Base-by-base conservation (phyloP, 2,329 filamentous ascomycete species). In the Neopestalotiopsis sp. region DNA sequence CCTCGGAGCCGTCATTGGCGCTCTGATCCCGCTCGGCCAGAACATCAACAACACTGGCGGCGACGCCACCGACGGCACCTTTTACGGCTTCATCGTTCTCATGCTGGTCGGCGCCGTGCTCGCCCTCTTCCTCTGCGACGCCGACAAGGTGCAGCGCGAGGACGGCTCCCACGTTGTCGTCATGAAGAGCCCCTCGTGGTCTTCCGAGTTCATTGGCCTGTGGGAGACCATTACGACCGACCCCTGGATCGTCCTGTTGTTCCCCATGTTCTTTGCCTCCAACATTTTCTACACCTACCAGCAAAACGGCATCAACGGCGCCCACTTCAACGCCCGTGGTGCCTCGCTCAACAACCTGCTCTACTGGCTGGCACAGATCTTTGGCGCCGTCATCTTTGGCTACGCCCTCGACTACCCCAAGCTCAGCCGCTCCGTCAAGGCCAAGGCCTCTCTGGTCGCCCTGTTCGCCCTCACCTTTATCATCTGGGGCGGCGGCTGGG, bases 211-310 rank as follows among this genome's bases (percentile, higher is more conserved):
- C 65, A 69, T 87, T 14, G 92, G 92, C 67, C 86, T 94, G 2
- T 89, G 83, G 78, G 84, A 93, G 77, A 91, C 89, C 5, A 81
- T 94, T 68, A 78, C 80, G 67, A 85, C 82, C 34, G 90, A 93
- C 74, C 86, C 86, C 20, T 93, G 90, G 80, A 91, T 94, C 73
- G 72, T 94, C 67, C 78, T 89, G 28, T 85, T 94, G 34, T 94
- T 94, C 82, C 92, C 92, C 75, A 92, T 94, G 90, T 94, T 94
- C 83, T 87, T 92, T 76, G 87, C 91, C 65, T 92, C 90, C 77
- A 94, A 94, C 79, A 93, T 91, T 89, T 94, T 94, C 82, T 92
- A 92, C 80, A 90, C 89, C 63, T 94, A 94, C 78, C 92, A 94
- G 74, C 91, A 92, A 82, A 93, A 93, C 76, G 86, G 85, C 68